Percentiles rank a stretch among this genome's conserved stretches.
Conservation (phyloP, 352 stramenopile species). For the Phytophthora crassamura region DNA sequence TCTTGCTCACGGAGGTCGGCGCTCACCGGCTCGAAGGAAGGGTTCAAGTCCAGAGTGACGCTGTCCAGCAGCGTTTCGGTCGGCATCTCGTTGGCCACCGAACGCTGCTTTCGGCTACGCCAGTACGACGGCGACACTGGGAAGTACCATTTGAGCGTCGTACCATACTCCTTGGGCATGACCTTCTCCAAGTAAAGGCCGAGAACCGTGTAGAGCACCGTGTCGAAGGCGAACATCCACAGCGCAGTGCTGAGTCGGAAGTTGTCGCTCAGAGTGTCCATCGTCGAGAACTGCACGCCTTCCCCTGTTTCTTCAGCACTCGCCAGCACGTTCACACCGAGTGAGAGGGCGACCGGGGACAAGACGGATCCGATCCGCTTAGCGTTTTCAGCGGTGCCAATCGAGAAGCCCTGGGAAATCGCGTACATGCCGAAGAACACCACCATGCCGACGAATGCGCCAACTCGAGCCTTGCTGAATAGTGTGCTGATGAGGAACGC, state of each 20-base stretch:
- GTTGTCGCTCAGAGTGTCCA: conserved; percentile 44
- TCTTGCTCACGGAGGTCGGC: conserved; percentile 58
- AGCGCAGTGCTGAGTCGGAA: conserved; percentile 63
- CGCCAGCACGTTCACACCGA: conserved; percentile 65
- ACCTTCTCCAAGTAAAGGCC: conserved; percentile 92
- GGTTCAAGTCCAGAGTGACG: conserved; percentile 50
- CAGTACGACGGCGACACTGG: conserved; percentile 61
- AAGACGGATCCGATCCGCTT: conserved; percentile 65
- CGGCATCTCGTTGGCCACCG: not conserved
- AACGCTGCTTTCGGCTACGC: conserved; percentile 12
- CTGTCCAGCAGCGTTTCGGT: conserved; percentile 23
- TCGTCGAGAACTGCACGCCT: conserved; percentile 57
- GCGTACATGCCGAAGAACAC: conserved; percentile 89
- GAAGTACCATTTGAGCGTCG: too few species aligned
- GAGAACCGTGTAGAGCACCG: conserved; percentile 88
- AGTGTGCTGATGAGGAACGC: conserved; percentile 71
- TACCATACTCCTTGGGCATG: conserved; percentile 94
- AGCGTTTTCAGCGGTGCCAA: conserved; percentile 15
- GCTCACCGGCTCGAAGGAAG: conserved; percentile 52
- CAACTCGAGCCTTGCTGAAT: conserved; percentile 68
- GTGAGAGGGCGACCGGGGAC: conserved; percentile 57
- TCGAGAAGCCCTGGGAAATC: conserved; percentile 49
- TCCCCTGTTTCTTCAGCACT: conserved; percentile 49
- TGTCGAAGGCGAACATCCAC: conserved; percentile 83
- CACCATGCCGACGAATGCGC: conserved; percentile 75